These are phyloP conservation scores for Rhypophila decipiens DNA, from an alignment of 495 filamentous ascomycete species.

Conservation along the genomic window DNA sequence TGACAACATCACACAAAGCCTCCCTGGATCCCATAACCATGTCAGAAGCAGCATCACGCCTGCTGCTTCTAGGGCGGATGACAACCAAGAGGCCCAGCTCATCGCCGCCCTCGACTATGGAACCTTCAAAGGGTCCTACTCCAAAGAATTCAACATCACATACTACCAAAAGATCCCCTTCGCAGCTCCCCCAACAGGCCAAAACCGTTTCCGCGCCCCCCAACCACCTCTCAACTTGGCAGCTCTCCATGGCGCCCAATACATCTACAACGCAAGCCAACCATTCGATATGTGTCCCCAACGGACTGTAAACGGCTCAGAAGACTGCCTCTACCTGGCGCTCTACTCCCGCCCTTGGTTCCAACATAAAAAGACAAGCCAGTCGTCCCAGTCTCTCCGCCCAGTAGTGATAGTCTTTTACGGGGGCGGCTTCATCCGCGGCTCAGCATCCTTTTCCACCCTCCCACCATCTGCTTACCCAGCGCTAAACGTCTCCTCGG, in stretches of 20 bases:
- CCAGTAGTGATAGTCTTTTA: constrained; percentile 57
- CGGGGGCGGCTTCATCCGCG: constrained; percentile 58
- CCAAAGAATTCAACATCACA: constrained; percentile 41
- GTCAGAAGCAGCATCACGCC: background rate
- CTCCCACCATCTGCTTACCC: constrained; percentile 53
- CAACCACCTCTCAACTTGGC: constrained; percentile 43
- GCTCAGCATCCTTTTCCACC: constrained; percentile 40
- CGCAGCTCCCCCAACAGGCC: constrained; percentile 49
- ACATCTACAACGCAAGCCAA: constrained; percentile 51
- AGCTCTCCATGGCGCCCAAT: too few species aligned
- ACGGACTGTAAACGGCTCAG: constrained; percentile 51
- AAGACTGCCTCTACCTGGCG: constrained; percentile 57
- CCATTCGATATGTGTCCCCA: constrained; percentile 54
- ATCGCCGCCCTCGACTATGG: constrained; percentile 47
- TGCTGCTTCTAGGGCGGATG: too few species aligned
- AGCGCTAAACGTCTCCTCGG: constrained; percentile 41
- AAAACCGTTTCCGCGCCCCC: constrained; percentile 51
- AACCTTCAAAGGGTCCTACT: constrained; percentile 53
- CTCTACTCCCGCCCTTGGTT: constrained; percentile 56
- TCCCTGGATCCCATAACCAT: too few species aligned
- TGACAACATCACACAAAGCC: too few species aligned
- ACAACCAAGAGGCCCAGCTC: constrained; percentile 8
- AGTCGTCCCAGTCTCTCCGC: constrained; percentile 26
- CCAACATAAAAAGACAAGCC: too few species aligned
- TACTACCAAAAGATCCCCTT: constrained; percentile 55